Evolutionary conservation across 495 filamentous ascomycete genomes (phyloP).

Genomic region (Parathielavia hyrcaniae): DNA sequence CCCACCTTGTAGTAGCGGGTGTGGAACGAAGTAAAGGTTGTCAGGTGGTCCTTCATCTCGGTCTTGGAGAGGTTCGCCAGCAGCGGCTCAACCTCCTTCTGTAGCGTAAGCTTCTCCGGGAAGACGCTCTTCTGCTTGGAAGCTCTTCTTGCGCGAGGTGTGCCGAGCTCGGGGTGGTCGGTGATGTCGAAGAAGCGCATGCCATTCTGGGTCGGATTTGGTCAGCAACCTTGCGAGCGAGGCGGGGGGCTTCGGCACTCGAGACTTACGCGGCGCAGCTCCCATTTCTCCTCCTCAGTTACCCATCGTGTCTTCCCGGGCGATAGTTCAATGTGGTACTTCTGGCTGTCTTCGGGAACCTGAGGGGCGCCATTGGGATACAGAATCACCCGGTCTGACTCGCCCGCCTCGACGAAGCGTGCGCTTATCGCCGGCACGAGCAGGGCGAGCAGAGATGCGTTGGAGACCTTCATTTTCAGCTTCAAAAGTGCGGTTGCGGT

Average conservation of each 20-base stretch:
- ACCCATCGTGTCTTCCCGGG: conserved; percentile 82
- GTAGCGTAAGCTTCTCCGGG: conserved; percentile 59
- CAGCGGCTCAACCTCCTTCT: conserved; percentile 61
- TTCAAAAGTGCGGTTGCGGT: not conserved
- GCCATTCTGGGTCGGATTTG: conserved; percentile 58
- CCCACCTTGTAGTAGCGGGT: conserved; percentile 34
- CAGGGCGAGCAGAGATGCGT: conserved; percentile 42
- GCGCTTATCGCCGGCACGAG: conserved; percentile 46
- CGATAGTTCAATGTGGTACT: conserved; percentile 76
- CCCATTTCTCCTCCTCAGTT: conserved; percentile 93
- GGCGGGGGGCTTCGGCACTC: too few species aligned
- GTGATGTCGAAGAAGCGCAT: conserved; percentile 95
- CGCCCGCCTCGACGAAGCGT: conserved; percentile 47
- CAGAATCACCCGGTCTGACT: conserved; percentile 37
- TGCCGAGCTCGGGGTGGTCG: conserved; percentile 54
- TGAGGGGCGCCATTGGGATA: conserved; percentile 29
- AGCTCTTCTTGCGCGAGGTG: conserved; percentile 34
- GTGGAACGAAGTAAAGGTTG: conserved; percentile 31
- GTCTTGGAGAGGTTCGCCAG: conserved; percentile 62
- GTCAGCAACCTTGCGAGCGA: not conserved
- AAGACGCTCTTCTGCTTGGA: conserved; percentile 47
- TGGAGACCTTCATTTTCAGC: conserved; percentile 38
- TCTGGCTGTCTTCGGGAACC: conserved; percentile 40
- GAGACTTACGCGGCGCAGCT: conserved; percentile 67
- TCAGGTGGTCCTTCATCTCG: conserved; percentile 70